Evolutionary conservation across 176 grass and related monocot species (phyloP).

Genomic region (Oryza meridionalis): DNA sequence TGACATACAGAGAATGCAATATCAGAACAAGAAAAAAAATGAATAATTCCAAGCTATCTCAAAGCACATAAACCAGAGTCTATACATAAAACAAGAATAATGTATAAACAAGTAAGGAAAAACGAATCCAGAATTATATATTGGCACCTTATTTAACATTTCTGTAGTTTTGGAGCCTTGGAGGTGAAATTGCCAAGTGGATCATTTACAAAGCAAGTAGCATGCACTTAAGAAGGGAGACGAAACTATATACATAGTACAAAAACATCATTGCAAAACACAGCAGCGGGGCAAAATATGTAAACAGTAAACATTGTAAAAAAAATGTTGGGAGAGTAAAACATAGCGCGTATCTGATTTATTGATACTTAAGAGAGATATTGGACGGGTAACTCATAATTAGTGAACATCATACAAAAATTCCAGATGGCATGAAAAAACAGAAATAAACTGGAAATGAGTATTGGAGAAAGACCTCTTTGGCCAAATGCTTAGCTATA

Average conservation of each 20-base stretch:
- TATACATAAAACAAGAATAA: slow-evolving; percentile 18
- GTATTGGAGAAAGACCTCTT: slow-evolving; percentile 65
- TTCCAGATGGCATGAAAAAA: slow-evolving; percentile 18
- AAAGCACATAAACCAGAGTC: not conserved
- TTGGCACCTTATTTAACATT: not conserved
- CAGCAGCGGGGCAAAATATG: not conserved
- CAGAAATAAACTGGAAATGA: slow-evolving; percentile 20
- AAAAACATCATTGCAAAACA: not conserved
- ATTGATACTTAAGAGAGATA: no score
- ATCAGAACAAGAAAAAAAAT: slow-evolving; percentile 1
- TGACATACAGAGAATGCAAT: slow-evolving; percentile 35
- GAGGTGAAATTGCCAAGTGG: slow-evolving; percentile 5
- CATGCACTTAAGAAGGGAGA: not conserved
- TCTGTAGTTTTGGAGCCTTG: not conserved
- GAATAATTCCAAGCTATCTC: not conserved
- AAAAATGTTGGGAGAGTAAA: not conserved
- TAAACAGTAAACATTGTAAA: not conserved
- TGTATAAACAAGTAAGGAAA: not conserved
- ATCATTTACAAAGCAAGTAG: not conserved
- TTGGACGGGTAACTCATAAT: not conserved
- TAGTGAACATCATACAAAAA: not conserved
- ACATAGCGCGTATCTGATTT: not conserved
- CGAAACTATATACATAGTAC: not conserved
- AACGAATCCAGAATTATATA: slow-evolving; percentile 8
- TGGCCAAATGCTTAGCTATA: slow-evolving; percentile 76